Conservation (phyloP, 2,329 filamentous ascomycete species). For the Aspergillus novofumigatus region DNA sequence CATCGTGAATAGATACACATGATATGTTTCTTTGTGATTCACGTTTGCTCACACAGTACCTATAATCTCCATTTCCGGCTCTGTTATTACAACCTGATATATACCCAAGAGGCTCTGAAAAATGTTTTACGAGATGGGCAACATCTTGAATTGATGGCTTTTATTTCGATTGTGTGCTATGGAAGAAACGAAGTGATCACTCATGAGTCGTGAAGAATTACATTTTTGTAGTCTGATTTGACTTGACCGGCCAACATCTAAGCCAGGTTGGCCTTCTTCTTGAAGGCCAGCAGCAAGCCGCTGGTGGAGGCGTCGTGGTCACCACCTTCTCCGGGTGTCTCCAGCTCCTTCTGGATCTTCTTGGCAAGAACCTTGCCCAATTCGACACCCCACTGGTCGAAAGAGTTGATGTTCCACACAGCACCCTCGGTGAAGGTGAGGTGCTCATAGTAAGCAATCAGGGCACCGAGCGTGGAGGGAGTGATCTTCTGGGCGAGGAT, state of each 20-base stretch:
- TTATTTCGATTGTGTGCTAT: neutral
- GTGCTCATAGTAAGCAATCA: conserved; percentile 99
- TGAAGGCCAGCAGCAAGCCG: conserved; percentile 87
- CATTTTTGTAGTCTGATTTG: conserved; percentile 8
- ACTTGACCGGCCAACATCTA: conserved; percentile 14
- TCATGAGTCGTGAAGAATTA: conserved; percentile 19
- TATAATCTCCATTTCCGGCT: neutral
- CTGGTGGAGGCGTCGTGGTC: conserved; percentile 85
- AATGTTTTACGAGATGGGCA: neutral
- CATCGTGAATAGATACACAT: neutral
- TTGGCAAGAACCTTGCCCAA: conserved; percentile 93
- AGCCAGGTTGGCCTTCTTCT: conserved; percentile 61
- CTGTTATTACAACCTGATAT: neutral
- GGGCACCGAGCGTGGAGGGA: conserved; percentile 82
- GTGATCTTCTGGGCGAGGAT: conserved; percentile 94
- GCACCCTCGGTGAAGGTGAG: conserved; percentile 96
- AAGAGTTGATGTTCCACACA: conserved; percentile 99
- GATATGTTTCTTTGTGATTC: neutral
- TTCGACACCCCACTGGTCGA: conserved; percentile 99
- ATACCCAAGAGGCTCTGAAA: neutral
- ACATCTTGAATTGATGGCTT: neutral
- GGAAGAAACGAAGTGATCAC: conserved; percentile 8
- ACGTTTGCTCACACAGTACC: neutral
- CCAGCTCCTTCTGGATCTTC: conserved; percentile 82
- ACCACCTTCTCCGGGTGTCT: conserved; percentile 63